Evolutionary conservation across 164 flowering plant genomes (phyloP).

Genomic region (Aristolochia fimbriata): DNA sequence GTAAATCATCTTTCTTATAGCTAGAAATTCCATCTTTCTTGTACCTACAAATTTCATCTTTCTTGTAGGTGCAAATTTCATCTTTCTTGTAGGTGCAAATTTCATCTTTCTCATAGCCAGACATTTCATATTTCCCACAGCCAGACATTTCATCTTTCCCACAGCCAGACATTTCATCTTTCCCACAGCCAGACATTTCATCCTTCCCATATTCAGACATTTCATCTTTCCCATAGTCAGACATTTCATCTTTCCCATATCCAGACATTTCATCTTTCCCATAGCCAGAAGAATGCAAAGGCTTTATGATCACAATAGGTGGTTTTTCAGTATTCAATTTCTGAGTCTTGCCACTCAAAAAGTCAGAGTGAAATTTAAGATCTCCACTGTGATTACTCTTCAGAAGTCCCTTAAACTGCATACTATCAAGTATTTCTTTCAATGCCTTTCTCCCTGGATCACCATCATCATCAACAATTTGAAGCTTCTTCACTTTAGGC

Average conservation of each 20-base stretch:
- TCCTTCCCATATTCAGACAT: too few relatives aligned
- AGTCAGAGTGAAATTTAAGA: constrained; percentile 4
- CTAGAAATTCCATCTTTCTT: constrained; percentile 4
- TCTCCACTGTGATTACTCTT: constrained; percentile 18
- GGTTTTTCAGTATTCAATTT: constrained; percentile 25
- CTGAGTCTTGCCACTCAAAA: constrained; percentile 1
- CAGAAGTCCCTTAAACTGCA: constrained; percentile 46
- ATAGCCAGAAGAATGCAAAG: constrained; percentile 17
- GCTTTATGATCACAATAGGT: constrained; percentile 79
- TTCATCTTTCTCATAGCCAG: too few relatives aligned
- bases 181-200: neutral
- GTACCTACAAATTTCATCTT: too few relatives aligned
- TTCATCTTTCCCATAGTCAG: too few relatives aligned
- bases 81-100: too few relatives aligned
- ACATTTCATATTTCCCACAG: too few relatives aligned
- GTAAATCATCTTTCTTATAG: constrained; percentile 12
- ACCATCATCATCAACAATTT: constrained; percentile 7
- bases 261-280: constrained; percentile 8
- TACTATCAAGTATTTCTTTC: constrained; percentile 44
- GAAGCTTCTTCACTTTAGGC: constrained; percentile 37
- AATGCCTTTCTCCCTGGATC: constrained; percentile 30
- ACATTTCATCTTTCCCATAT: constrained; percentile 10
- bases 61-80: too few relatives aligned
- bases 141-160: too few relatives aligned
- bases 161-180: too few relatives aligned